These are phyloP conservation scores for Aspergillus oerlinghausenensis DNA, from an alignment of 2,329 filamentous ascomycete genomes.

Conservation along the genomic window DNA sequence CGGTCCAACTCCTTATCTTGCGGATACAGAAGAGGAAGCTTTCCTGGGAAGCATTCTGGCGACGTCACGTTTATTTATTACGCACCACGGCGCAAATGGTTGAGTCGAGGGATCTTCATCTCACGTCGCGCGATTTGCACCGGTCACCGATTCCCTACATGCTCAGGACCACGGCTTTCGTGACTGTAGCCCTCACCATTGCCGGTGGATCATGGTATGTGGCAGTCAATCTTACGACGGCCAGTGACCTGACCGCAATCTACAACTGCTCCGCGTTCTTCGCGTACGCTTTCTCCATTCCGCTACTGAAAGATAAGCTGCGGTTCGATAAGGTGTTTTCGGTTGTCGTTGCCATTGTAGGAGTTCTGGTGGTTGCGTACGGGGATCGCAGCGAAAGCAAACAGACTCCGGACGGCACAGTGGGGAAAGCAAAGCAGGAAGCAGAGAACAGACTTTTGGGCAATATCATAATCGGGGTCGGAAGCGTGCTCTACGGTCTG, in stretches of 20 bases:
- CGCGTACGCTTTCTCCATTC: conserved; percentile 93
- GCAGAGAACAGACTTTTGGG: conserved; percentile 69
- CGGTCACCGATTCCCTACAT: conserved; percentile 66
- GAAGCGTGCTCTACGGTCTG: conserved; percentile 88
- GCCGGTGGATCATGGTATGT: conserved; percentile 95
- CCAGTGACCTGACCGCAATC: conserved; percentile 91
- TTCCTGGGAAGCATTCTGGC: conserved; percentile 84
- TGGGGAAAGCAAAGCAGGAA: conserved; percentile 44
- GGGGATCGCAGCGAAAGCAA: conserved; percentile 65
- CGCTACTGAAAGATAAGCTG: conserved; percentile 78
- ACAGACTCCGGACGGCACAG: conserved; percentile 22
- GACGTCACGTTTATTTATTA: conserved; percentile 60
- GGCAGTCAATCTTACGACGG: conserved; percentile 86
- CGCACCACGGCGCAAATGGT: conserved; percentile 78
- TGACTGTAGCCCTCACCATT: conserved; percentile 81
- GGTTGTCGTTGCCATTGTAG: conserved; percentile 79
- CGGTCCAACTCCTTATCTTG: conserved; percentile 72
- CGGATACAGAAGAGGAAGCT: conserved; percentile 72
- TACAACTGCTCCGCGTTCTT: conserved; percentile 99
- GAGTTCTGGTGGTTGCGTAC: conserved; percentile 93
- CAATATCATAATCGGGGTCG: conserved; percentile 86
- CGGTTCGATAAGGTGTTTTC: conserved; percentile 80
- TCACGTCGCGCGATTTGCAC: conserved; percentile 40
- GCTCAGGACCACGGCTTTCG: conserved; percentile 69
- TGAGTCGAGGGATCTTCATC: conserved; percentile 68